phyloP scores from a whole-genome alignment of 257 asterid genomes.

The Jacaranda copaia region DNA sequence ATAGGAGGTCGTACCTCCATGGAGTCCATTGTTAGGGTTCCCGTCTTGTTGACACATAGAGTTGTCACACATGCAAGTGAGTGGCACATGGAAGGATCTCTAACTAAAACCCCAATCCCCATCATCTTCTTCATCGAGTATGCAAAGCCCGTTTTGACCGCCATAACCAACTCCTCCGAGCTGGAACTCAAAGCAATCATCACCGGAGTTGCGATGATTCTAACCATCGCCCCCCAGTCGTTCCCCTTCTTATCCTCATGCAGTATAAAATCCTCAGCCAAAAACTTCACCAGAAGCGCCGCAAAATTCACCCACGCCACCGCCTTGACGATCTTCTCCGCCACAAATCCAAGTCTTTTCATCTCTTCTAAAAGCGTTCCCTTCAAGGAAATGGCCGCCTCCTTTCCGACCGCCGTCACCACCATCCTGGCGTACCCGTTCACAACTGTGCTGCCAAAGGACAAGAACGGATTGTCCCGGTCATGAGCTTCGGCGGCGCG shows the following conservation, averaged over 20 bases:
- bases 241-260: slow-evolving; percentile 4
- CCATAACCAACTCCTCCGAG: slow-evolving; percentile 30
- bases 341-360: neutral
- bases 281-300: slow-evolving; percentile 26
- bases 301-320: slow-evolving; percentile 24
- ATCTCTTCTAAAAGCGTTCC: slow-evolving; percentile 16
- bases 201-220: slow-evolving; percentile 30
- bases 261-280: neutral
- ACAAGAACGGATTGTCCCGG: slow-evolving; percentile 46
- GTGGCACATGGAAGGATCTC: slow-evolving; percentile 31
- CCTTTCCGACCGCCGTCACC: slow-evolving; percentile 54
- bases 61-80: slow-evolving; percentile 36
- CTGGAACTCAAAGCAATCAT: slow-evolving; percentile 37
- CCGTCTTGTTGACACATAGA: slow-evolving; percentile 40
- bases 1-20: slow-evolving; percentile 23
- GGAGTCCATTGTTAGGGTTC: slow-evolving; percentile 31
- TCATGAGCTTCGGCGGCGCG: slow-evolving; percentile 42
- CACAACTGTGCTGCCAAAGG: slow-evolving; percentile 50
- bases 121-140: slow-evolving; percentile 37
- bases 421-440: slow-evolving; percentile 58
- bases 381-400: slow-evolving; percentile 27
- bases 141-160: slow-evolving; percentile 28
- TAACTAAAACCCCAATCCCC: slow-evolving; percentile 19
- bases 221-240: slow-evolving; percentile 11
- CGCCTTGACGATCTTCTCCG: slow-evolving; percentile 8